phyloP scores from a whole-genome alignment of 129 eudicot genomes.

The Lonicera japonica region DNA sequence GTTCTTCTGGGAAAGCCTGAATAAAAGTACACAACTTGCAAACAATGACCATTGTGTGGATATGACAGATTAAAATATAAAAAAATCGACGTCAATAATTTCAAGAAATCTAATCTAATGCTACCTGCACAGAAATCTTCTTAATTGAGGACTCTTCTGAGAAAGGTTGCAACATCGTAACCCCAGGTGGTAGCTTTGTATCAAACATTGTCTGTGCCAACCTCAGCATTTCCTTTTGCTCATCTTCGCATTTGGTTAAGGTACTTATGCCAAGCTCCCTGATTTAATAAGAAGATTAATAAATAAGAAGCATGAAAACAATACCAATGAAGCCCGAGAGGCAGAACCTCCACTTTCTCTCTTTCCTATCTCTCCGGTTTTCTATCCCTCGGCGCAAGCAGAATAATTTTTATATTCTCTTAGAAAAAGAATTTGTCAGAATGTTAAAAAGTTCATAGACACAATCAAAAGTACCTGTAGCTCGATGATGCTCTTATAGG shows the following conservation, averaged over 20 bases:
- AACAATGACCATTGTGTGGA: neutral
- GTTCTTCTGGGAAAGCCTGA: constrained; percentile 93
- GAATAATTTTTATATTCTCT: too few relatives aligned
- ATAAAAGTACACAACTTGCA: too few relatives aligned
- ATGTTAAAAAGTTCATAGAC: neutral
- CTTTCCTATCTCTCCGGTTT: too few relatives aligned
- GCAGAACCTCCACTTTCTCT: neutral
- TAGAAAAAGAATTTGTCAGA: neutral
- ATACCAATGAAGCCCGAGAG: neutral
- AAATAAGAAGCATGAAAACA: constrained; percentile 1
- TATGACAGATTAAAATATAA: neutral
- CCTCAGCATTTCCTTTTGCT: constrained; percentile 60
- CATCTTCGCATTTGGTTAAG: constrained; percentile 44
- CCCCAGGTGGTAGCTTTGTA: constrained; percentile 88
- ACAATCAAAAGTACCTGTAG: constrained; percentile 45
- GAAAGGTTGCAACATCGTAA: constrained; percentile 73
- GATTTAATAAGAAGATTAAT: constrained; percentile 6
- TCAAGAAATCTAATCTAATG: too few relatives aligned
- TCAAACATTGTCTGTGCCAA: constrained; percentile 88
- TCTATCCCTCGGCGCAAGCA: too few relatives aligned
- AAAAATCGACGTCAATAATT: too few relatives aligned
- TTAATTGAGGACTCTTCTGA: constrained; percentile 81
- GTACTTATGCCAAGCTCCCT: constrained; percentile 97
- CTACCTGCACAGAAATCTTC: constrained; percentile 75
- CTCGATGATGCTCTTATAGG: constrained; percentile 65